These are phyloP conservation scores for Miscanthus lutarioriparius DNA, from an alignment of 176 grass and related monocot species.

Conservation along the genomic window DNA sequence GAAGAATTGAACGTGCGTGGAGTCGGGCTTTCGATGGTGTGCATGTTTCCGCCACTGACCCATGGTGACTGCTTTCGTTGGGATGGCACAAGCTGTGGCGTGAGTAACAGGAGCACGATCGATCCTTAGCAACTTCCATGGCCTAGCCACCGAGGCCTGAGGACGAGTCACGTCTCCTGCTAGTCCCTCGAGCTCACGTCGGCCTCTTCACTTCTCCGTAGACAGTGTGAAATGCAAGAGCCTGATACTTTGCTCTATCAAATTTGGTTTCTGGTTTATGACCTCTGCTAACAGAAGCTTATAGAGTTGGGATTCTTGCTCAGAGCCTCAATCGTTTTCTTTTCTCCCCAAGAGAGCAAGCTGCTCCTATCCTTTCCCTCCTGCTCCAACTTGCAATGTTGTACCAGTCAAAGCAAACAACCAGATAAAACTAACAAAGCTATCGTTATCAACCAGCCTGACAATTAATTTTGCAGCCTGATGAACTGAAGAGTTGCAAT, in stretches of 20 bases:
- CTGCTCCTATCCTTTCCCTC: background rate
- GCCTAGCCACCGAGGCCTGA: background rate
- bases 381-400: slow-evolving; percentile 5
- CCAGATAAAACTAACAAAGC: background rate
- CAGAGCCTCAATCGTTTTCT: background rate
- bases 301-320: background rate
- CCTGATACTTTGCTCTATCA: background rate
- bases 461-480: background rate
- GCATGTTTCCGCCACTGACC: slow-evolving; percentile 26
- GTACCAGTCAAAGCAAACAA: background rate
- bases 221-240: background rate
- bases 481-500: slow-evolving; percentile 10
- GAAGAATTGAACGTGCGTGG: background rate
- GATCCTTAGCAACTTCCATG: background rate
- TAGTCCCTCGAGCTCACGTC: slow-evolving; percentile 2
- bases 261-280: slow-evolving; percentile 12
- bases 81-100: background rate
- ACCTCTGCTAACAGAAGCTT: background rate
- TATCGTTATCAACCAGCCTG: background rate
- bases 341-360: background rate
- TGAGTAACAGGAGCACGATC: slow-evolving; percentile 1
- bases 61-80: background rate
- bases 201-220: background rate
- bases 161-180: background rate
- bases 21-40: background rate